Evolutionary conservation across 257 asterid species (phyloP), one percentile per base, ranked within the genome.

Genomic region (Nyctanthes arbortristis): DNA sequence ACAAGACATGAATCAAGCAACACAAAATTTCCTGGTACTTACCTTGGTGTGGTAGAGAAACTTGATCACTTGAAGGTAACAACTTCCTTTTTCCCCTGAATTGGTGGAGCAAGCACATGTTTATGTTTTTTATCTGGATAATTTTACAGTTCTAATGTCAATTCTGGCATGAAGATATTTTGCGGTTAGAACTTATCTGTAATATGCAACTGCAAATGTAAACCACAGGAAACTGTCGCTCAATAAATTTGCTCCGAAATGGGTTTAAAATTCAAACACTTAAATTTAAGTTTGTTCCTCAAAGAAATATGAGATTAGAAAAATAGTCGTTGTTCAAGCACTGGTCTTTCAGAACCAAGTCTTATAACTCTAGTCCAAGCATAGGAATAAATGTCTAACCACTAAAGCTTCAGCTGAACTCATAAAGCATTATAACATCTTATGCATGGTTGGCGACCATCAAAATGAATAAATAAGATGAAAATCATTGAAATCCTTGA

Each of bases 31-130:
- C 96, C 99, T 63, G 97, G 99, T 71, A 94, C 97, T 66, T 94
- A 91, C 75, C 76, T 70, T 58, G 96, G 97, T 62, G 87, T 86
- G 68, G 97, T 85, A 63, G 96, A 94, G 82, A 94, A 94, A 80
- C 96, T 94, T 69, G 97, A 94, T 82, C 81, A 94, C 75, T 81
- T 94, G 86, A 79, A 86, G 97, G 99, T 94, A 71, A 65, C 77
- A 20, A 4, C 49, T 9, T 35, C n/a, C n/a, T 39, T 61, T 67
- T 66, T 65, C 66, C 39, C 74, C 64, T 78, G 68, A 47, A 56
- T 69, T 74, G 56, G 8, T 66, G 59, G n/a, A 60, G 14, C 33
- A 36, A 47, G 60, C 63, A 33, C 43, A 4, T 29, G 65, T 64
- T 37, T 66, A 5, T 33, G 32, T 25, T 33, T 58, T 20, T 31